A percentile compares a stretch with the other conserved stretches of the same genome.
phyloP scores from a whole-genome alignment of 176 grass and related monocot species.

The Thalia dealbata region DNA sequence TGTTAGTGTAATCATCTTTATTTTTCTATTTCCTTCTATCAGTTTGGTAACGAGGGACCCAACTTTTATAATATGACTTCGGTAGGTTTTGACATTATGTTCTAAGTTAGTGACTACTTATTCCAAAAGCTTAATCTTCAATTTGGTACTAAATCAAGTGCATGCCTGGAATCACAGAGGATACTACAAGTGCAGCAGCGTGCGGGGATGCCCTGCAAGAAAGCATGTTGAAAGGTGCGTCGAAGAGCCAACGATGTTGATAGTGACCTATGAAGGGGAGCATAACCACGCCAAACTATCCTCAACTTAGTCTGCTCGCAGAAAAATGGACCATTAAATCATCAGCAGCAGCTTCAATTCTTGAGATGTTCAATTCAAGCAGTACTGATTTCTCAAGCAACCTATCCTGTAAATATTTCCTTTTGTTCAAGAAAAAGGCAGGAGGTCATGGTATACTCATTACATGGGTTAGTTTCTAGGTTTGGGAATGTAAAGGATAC shows the following conservation, averaged over 20 bases:
- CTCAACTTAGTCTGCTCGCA: slow-evolving; percentile 6
- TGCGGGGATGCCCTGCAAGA: slow-evolving; percentile 10
- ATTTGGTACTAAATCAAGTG: background rate
- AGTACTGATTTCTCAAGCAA: background rate
- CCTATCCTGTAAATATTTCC: slow-evolving; percentile 2
- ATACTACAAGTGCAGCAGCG: slow-evolving; percentile 18
- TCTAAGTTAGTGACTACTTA: too few species aligned
- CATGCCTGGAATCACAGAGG: background rate
- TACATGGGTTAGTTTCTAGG: background rate
- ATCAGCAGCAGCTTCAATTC: background rate
- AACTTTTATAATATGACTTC: too few species aligned
- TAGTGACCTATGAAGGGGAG: slow-evolving; percentile 12
- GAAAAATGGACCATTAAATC: background rate
- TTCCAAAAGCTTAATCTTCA: too few species aligned
- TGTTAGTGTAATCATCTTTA: too few species aligned
- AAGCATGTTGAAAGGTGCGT: slow-evolving; percentile 17
- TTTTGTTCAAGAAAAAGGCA: background rate
- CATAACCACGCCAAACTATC: slow-evolving; percentile 8
- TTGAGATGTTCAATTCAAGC: background rate
- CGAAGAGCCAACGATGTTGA: slow-evolving; percentile 15
- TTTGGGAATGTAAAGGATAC: background rate
- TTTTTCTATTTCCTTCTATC: too few species aligned
- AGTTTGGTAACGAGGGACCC: too few species aligned
- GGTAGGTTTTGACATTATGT: too few species aligned
- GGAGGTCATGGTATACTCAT: slow-evolving; percentile 1